phyloP scores from a whole-genome alignment of 345 rosid genomes.

The Syzygium grande region DNA sequence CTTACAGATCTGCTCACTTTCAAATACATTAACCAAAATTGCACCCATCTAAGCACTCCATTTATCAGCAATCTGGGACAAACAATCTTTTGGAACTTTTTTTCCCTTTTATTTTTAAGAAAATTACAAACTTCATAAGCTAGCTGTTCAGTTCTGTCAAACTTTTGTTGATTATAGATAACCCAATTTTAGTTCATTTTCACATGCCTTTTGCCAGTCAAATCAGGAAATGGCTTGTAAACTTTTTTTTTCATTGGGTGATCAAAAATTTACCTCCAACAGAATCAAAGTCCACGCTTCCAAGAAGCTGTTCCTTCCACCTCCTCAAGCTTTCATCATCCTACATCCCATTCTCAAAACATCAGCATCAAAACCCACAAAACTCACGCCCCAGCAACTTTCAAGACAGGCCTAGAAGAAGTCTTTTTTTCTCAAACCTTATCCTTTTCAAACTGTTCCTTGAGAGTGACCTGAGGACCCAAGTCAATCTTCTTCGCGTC shows the following conservation, averaged over 20 bases:
- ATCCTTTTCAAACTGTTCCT: conserved; percentile 16
- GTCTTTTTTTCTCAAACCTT: conserved; percentile 1
- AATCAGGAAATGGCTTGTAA: not conserved
- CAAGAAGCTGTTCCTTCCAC: conserved; percentile 85
- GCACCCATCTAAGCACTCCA: not conserved
- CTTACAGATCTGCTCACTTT: not conserved
- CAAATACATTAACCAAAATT: not conserved
- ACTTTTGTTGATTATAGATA: not conserved
- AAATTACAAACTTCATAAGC: not conserved
- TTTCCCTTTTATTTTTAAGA: not conserved
- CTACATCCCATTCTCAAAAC: conserved; percentile 12
- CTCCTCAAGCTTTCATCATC: conserved; percentile 74
- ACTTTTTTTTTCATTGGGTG: not conserved
- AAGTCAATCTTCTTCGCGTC: conserved; percentile 10
- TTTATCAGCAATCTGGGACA: not conserved
- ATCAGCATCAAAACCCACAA: conserved; percentile 3
- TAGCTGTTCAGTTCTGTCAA: not conserved
- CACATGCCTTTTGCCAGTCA: not conserved
- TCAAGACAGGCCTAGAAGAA: not conserved
- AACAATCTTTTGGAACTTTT: not conserved
- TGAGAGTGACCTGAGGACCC: conserved; percentile 17
- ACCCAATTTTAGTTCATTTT: not conserved
- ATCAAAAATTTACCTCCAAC: conserved; percentile 42
- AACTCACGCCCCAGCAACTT: not conserved
- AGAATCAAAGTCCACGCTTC: conserved; percentile 38